Base-by-base conservation (phyloP, 2,329 filamentous ascomycete species). In the Ophiostoma piceae region DNA sequence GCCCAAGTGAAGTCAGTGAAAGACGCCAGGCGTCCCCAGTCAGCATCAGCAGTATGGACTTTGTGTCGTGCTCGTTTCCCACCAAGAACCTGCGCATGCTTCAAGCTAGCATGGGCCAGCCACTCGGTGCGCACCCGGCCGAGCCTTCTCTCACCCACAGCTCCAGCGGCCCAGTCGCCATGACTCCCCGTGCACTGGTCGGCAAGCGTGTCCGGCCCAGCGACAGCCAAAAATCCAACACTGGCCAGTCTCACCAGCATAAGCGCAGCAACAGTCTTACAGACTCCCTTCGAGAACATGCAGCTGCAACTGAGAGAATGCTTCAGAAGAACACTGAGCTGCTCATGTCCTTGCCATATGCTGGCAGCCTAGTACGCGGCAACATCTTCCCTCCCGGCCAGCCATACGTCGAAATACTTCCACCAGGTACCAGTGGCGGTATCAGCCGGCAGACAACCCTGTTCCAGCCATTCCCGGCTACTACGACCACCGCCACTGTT, bases 261-360 rank as follows among this genome's bases (percentile, higher is more conserved):
- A 94, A 92, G 78, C 88, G 93, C 29, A 96, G 92, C 76, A 92
- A 90, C 67, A 97, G 94, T 77, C 90, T 95, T 75, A 92, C 91
- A 0, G 92, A 97, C 79, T 94, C 94, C 0, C 79, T 94, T 68
- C 84, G 92, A 74, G 91, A 95, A 79, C 89, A 81, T 79, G 86
- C 78, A 29, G 78, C 79, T 6, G 71, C 78, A 14, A 78, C 81
- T 3, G 84, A 86, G 65, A 84, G 82, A 71, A 76, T 82, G 3
- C 77, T 83, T 1, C 82, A 82, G 72, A 85, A 84, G 72, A 85
- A 85, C 29, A 80, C 83, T 3, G 86, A 88, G 71, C 79, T 89
- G 19, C 79, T 88, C 16, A 83, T 89, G 73, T 84, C 88, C 11
- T 82, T 89, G 29, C 87, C 90, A 14, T 90, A 92, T 75, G 88